Conservation (phyloP, 2,329 filamentous ascomycete species). For the Chaetoscypha palmicola region DNA sequence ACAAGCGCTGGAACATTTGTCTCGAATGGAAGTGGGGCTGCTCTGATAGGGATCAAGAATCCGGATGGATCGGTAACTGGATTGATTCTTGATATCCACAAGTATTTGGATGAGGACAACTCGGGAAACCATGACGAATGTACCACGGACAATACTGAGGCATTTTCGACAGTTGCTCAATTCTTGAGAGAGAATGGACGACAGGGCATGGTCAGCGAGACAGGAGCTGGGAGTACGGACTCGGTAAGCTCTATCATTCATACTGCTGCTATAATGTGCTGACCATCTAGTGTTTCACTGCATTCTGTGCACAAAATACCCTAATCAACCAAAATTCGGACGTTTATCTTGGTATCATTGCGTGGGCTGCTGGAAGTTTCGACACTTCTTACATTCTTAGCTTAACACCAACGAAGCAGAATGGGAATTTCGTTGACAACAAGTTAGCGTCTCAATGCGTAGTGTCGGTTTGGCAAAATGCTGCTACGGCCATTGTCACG, state of each 20-base stretch:
- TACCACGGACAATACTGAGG: slow-evolving; percentile 44
- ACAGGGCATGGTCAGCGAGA: slow-evolving; percentile 43
- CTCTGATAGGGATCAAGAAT: slow-evolving; percentile 48
- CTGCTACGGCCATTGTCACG: slow-evolving; percentile 8
- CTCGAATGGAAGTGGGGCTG: slow-evolving; percentile 42
- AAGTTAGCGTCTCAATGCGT: slow-evolving; percentile 22
- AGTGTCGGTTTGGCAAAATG: slow-evolving; percentile 18
- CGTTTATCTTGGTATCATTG: slow-evolving; percentile 33
- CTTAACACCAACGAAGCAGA: slow-evolving; percentile 19
- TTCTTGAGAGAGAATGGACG: slow-evolving; percentile 43
- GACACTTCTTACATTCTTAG: slow-evolving; percentile 19
- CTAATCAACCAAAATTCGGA: slow-evolving; percentile 29
- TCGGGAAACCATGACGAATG: slow-evolving; percentile 46
- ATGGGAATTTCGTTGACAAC: slow-evolving; percentile 21
- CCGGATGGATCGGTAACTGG: slow-evolving; percentile 47
- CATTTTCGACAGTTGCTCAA: slow-evolving; percentile 39
- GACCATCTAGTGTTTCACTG: slow-evolving; percentile 16
- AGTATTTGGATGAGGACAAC: slow-evolving; percentile 54
- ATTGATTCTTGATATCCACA: slow-evolving; percentile 51
- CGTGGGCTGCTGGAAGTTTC: slow-evolving; percentile 34
- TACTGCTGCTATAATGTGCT: not conserved
- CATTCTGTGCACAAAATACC: slow-evolving; percentile 23
- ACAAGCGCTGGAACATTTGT: slow-evolving; percentile 44
- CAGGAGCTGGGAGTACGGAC: slow-evolving; percentile 34
- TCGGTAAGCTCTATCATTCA: slow-evolving; percentile 10